These are phyloP conservation scores for Calocera cornea DNA, from an alignment of 768 basidiomycete species.

Conservation along the genomic window DNA sequence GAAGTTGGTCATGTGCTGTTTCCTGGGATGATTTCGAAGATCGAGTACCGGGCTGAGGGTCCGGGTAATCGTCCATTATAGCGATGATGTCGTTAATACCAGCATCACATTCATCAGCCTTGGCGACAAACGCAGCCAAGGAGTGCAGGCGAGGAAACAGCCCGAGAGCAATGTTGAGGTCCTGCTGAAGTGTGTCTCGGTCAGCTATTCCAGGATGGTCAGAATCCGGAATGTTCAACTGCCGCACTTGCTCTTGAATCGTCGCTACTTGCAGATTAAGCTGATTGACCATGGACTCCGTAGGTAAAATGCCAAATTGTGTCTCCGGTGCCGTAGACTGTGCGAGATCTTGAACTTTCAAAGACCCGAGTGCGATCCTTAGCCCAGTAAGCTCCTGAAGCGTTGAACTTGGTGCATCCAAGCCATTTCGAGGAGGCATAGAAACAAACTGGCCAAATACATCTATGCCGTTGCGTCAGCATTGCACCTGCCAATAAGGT, in stretches of 20 bases:
- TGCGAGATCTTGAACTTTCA: background rate
- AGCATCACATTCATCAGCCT: constrained; percentile 48
- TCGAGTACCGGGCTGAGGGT: constrained; percentile 15
- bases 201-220: constrained; percentile 40
- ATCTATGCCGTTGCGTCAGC: background rate
- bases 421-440: background rate
- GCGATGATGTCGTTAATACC: constrained; percentile 73
- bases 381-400: background rate
- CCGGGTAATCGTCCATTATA: constrained; percentile 73
- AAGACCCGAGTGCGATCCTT: background rate
- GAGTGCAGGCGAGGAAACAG: constrained; percentile 39
- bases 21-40: background rate
- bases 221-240: background rate
- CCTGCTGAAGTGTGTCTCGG: constrained; percentile 43
- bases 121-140: constrained; percentile 41
- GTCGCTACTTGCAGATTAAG: background rate
- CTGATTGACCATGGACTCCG: background rate
- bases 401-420: background rate
- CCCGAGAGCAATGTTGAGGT: constrained; percentile 39
- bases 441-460: background rate
- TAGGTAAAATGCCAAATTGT: background rate
- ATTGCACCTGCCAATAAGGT: background rate
- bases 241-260: background rate
- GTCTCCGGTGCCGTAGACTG: background rate
- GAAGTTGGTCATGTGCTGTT: background rate